These are phyloP conservation scores for Stemphylium beticola DNA, from an alignment of 2,329 filamentous ascomycete species.

Conservation along the genomic window DNA sequence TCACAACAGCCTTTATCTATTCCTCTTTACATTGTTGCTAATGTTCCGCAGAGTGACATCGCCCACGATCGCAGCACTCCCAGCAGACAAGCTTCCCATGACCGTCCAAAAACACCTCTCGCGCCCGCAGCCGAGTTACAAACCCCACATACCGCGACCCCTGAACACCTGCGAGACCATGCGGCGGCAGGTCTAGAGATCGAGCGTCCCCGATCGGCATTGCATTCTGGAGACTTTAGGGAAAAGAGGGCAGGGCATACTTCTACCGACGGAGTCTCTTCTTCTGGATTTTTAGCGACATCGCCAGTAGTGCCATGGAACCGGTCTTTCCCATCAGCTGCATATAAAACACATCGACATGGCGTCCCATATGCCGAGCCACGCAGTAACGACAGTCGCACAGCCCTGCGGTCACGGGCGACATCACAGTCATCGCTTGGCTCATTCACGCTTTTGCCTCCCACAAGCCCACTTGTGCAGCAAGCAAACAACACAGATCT, in stretches of 20 bases:
- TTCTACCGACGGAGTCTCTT: conserved; percentile 16
- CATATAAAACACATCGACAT: conserved; percentile 28
- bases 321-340: conserved; percentile 51
- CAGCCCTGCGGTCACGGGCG: conserved; percentile 52
- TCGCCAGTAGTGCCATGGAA: conserved; percentile 67
- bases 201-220: conserved; percentile 78
- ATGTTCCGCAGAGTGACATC: conserved; percentile 21
- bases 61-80: conserved; percentile 18
- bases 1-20: not conserved
- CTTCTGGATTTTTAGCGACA: conserved; percentile 46
- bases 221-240: conserved; percentile 68
- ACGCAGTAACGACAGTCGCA: conserved; percentile 26
- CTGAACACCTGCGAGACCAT: conserved; percentile 36
- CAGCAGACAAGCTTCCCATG: conserved; percentile 31
- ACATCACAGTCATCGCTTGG: conserved; percentile 68
- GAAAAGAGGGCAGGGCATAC: conserved; percentile 51
- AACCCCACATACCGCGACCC: conserved; percentile 38
- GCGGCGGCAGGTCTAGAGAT: conserved; percentile 61
- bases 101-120: conserved; percentile 41
- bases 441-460: conserved; percentile 83
- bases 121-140: conserved; percentile 45
- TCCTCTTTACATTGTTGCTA: conserved; percentile 19
- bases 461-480: conserved; percentile 90
- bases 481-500: conserved; percentile 83
- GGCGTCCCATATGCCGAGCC: conserved; percentile 25